Evolutionary conservation across 495 filamentous ascomycete genomes (phyloP).

Genomic region (Penicillium cinerascens): DNA sequence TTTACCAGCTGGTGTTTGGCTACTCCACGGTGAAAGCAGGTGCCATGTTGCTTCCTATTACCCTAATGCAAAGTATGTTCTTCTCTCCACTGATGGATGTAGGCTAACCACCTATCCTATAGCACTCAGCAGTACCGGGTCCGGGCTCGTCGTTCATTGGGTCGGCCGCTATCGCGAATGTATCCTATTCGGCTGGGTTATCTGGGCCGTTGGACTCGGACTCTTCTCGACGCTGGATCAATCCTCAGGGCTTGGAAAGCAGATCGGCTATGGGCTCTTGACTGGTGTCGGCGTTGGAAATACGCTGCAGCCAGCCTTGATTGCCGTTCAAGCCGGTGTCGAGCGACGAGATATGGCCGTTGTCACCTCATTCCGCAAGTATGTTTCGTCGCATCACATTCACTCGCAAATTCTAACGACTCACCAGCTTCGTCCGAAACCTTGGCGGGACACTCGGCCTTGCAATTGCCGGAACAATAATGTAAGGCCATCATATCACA

Average conservation of each 20-base stretch:
- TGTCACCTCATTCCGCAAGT: conserved; percentile 53
- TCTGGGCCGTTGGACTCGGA: conserved; percentile 52
- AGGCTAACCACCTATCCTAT: neutral
- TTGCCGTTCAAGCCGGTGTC: conserved; percentile 52
- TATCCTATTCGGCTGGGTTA: conserved; percentile 49
- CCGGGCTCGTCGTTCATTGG: conserved; percentile 51
- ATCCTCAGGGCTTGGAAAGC: conserved; percentile 47
- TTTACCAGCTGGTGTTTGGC: conserved; percentile 52
- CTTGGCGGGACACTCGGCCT: conserved; percentile 53
- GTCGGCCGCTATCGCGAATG: conserved; percentile 51
- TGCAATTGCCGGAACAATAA: conserved; percentile 49
- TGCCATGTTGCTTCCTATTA: conserved; percentile 52
- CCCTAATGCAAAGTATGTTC: conserved; percentile 45
- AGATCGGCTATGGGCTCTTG: conserved; percentile 50
- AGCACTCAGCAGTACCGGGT: conserved; percentile 48
- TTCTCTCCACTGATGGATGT: neutral
- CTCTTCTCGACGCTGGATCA: conserved; percentile 51
- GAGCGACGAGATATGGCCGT: conserved; percentile 53
- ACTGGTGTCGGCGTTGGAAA: conserved; percentile 53
- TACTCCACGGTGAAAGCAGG: conserved; percentile 50
- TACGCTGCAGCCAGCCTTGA: conserved; percentile 50
- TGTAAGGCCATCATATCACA: conserved; percentile 26
- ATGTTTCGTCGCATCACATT: conserved; percentile 9
- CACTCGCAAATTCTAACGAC: conserved; percentile 9
- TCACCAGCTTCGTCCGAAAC: conserved; percentile 48